phyloP scores from a whole-genome alignment of 345 rosid species.

The Lepidium didymum region DNA sequence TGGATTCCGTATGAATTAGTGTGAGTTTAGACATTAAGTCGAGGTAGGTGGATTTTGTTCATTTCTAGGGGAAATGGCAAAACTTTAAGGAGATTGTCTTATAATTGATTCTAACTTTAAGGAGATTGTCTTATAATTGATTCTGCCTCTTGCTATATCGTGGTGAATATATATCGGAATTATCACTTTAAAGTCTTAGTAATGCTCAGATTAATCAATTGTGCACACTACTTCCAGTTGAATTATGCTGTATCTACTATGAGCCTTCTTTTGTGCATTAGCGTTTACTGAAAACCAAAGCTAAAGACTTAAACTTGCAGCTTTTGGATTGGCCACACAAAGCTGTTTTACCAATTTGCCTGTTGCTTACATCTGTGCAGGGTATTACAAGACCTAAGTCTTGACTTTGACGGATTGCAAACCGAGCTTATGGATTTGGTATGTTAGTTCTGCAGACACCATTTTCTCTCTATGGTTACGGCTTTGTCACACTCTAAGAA shows the following conservation, averaged over 20 bases:
- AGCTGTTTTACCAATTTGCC: not conserved
- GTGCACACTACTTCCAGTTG: not conserved
- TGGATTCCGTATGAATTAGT: not conserved
- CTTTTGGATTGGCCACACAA: not conserved
- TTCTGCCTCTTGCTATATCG: not conserved
- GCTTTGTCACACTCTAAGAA: constrained; percentile 23
- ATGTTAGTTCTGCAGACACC: constrained; percentile 24
- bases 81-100: not conserved
- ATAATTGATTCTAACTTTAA: not conserved
- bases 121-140: not conserved
- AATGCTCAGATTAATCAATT: constrained; percentile 2
- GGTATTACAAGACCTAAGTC: constrained; percentile 62
- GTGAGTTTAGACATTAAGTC: not conserved
- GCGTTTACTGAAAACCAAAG: not conserved
- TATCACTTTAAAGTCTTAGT: not conserved
- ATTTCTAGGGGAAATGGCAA: not conserved
- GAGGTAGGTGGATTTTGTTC: not conserved
- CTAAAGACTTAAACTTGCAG: not conserved
- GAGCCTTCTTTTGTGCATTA: not conserved
- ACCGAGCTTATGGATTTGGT: constrained; percentile 59
- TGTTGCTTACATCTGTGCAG: constrained; percentile 31
- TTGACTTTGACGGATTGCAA: constrained; percentile 49
- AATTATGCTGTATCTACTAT: not conserved
- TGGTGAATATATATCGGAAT: not conserved
- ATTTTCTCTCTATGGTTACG: not conserved